Conservation (phyloP, 2,329 filamentous ascomycete species). For the Ceratocystis alfenasii region DNA sequence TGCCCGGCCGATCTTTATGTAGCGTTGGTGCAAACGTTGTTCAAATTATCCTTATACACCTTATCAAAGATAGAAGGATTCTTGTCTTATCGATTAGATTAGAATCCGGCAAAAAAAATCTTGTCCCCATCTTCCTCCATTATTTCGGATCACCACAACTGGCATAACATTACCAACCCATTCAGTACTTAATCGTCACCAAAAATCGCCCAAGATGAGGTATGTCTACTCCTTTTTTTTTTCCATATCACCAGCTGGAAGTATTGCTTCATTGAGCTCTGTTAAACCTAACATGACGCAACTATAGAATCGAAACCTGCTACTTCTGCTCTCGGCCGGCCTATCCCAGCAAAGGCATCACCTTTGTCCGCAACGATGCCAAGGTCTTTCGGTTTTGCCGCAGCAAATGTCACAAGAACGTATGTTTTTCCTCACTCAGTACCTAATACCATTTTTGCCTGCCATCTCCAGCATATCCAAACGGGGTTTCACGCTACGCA, state of each 20-base stretch:
- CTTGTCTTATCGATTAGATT: conserved; percentile 20
- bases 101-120: conserved; percentile 20
- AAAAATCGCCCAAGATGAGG: conserved; percentile 23
- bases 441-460: neutral
- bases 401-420: conserved; percentile 50
- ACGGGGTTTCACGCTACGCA: neutral
- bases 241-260: neutral
- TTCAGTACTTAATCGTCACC: conserved; percentile 10
- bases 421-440: conserved; percentile 26
- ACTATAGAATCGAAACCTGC: conserved; percentile 34
- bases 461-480: neutral
- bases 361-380: conserved; percentile 40
- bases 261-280: neutral
- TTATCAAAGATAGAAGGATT: conserved; percentile 3
- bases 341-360: conserved; percentile 46
- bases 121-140: conserved; percentile 20
- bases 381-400: conserved; percentile 46
- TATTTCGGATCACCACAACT: conserved; percentile 10
- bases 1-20: no score
- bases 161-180: conserved; percentile 8
- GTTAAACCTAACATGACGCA: conserved; percentile 2
- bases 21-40: no score
- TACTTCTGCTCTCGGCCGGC: conserved; percentile 39
- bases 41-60: neutral
- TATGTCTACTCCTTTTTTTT: conserved; percentile 12